Percentiles rank a stretch among this genome's conserved stretches.
Evolutionary conservation across 441 rosid species (phyloP).

Genomic region (Francoa sonchifolia): DNA sequence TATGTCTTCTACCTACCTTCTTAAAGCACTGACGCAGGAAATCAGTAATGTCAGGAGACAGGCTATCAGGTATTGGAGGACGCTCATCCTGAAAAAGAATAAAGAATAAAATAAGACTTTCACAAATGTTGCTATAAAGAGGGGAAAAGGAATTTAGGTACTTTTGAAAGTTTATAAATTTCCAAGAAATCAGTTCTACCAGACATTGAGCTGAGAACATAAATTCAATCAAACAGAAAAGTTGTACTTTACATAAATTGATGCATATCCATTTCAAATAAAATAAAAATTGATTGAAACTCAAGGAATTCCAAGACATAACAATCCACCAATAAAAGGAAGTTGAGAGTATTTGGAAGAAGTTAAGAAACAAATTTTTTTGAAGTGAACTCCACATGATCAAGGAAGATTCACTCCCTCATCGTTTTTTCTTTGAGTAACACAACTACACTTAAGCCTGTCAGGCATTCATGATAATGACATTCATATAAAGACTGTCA

Average conservation of each 20-base stretch:
- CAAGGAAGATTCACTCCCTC: constrained; percentile 11
- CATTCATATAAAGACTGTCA: constrained; percentile 4
- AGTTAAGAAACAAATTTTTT: neutral
- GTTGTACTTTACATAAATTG: too few species aligned
- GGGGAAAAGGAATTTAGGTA: neutral
- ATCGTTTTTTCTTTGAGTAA: neutral
- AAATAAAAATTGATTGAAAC: too few species aligned
- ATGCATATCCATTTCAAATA: too few species aligned
- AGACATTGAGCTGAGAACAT: too few species aligned
- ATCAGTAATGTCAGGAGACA: constrained; percentile 90
- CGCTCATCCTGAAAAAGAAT: constrained; percentile 52
- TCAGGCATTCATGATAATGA: constrained; percentile 2
- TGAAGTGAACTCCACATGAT: constrained; percentile 1
- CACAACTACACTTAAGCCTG: too few species aligned
- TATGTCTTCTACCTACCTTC: constrained; percentile 43
- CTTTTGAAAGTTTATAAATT: neutral
- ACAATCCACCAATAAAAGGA: constrained; percentile 5
- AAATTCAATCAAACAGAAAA: too few species aligned
- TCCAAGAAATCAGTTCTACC: neutral
- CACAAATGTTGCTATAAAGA: neutral
- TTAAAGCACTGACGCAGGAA: constrained; percentile 88
- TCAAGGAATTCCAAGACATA: constrained; percentile 2
- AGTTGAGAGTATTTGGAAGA: neutral
- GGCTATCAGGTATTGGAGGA: constrained; percentile 97
- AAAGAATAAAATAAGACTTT: constrained; percentile 5